Evolutionary conservation across 202 grass and related monocot species (phyloP).

Genomic region (Setaria viridis): DNA sequence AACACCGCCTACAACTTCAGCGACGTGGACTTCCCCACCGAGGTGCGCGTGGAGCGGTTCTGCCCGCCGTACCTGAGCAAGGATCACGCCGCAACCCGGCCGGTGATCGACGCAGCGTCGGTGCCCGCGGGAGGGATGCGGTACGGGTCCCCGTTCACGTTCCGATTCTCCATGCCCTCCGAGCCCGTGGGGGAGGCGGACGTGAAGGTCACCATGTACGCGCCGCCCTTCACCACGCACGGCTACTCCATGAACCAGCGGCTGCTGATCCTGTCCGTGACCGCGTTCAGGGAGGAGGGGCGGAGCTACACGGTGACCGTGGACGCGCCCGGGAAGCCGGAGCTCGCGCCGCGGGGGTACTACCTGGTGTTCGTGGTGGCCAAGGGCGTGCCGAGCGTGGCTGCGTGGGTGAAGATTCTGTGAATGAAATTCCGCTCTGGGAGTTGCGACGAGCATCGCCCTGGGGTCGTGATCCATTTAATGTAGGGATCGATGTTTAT

Average conservation of each 20-base stretch:
- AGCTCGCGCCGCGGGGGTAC: conserved; percentile 78
- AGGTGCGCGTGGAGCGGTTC: conserved; percentile 85
- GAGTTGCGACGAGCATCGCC: neutral
- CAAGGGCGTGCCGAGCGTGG: conserved; percentile 68
- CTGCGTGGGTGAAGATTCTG: conserved; percentile 67
- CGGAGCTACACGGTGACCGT: conserved; percentile 43
- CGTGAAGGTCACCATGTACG: conserved; percentile 87
- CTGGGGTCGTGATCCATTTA: neutral
- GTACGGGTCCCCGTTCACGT: conserved; percentile 55
- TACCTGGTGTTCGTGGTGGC: conserved; percentile 74
- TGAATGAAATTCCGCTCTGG: neutral
- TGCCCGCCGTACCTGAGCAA: conserved; percentile 69
- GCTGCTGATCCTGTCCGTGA: conserved; percentile 58
- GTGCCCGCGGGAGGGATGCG: conserved; percentile 53
- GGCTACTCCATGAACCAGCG: conserved; percentile 95
- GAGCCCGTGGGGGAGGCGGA: conserved; percentile 33
- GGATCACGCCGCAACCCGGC: conserved; percentile 18
- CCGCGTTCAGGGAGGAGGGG: conserved; percentile 34
- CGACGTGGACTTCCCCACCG: conserved; percentile 70
- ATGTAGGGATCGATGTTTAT: conserved; percentile 2
- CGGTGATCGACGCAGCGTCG: conserved; percentile 47
- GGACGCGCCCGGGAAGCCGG: conserved; percentile 55
- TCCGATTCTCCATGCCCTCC: conserved; percentile 49
- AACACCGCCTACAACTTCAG: conserved; percentile 79
- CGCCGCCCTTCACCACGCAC: conserved; percentile 94